Evolutionary conservation across 1,284 basidiomycete genomes (phyloP).

Genomic region (Heterobasidion irregulare): DNA sequence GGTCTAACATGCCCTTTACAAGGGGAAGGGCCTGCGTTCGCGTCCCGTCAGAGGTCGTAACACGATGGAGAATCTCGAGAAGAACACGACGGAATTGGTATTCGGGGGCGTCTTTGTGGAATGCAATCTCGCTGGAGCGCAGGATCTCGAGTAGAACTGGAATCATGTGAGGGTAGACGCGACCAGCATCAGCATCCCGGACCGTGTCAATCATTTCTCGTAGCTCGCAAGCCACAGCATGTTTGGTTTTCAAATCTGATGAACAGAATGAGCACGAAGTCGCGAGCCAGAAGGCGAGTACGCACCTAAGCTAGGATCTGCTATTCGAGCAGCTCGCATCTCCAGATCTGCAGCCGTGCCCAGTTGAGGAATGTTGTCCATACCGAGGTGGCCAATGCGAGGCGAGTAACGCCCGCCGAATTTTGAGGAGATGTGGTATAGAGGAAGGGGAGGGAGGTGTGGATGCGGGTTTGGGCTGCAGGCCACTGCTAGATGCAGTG

Average conservation of each 20-base stretch:
- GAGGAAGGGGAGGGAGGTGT: not conserved
- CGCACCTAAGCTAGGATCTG: constrained; percentile 64
- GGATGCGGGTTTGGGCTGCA: no score
- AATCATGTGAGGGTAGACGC: constrained; percentile 65
- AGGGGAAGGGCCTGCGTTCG: constrained; percentile 66
- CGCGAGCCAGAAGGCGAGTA: constrained; percentile 1
- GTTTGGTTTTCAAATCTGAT: constrained; percentile 64
- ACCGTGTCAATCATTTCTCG: constrained; percentile 83
- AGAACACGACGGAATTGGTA: constrained; percentile 83
- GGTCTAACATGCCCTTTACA: constrained; percentile 71
- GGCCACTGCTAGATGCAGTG: no score
- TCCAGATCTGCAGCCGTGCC: constrained; percentile 56
- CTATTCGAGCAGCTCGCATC: constrained; percentile 58
- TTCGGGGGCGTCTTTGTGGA: constrained; percentile 74
- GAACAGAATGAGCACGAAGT: not conserved
- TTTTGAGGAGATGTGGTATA: not conserved
- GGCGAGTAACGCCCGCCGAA: not conserved
- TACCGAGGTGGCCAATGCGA: constrained; percentile 11
- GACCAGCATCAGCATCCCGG: constrained; percentile 73
- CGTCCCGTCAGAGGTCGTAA: constrained; percentile 78
- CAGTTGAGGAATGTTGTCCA: constrained; percentile 36
- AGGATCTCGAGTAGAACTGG: constrained; percentile 78
- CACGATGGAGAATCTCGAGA: constrained; percentile 83
- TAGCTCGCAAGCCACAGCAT: constrained; percentile 69
- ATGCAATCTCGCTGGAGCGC: constrained; percentile 68